These are phyloP conservation scores for Hypomyces perniciosus DNA, from an alignment of 2,329 filamentous ascomycete species.

Conservation along the genomic window DNA sequence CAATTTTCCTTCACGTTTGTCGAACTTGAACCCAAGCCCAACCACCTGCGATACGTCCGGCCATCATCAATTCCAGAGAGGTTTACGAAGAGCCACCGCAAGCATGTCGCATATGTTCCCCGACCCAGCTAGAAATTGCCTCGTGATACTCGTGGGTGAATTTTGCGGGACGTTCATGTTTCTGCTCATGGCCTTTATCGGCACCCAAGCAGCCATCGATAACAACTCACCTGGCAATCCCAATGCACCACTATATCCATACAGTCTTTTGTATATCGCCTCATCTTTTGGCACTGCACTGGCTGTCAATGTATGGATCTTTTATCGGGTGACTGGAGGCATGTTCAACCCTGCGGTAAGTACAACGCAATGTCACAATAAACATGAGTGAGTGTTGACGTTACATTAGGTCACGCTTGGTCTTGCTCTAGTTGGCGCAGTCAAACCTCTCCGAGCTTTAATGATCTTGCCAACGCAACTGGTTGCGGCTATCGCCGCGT, in stretches of 20 bases:
- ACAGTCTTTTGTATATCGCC: conserved; percentile 43
- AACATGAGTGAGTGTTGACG: neutral
- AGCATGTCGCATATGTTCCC: too few species aligned
- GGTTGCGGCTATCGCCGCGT: conserved; percentile 52
- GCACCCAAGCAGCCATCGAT: conserved; percentile 32
- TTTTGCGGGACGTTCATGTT: conserved; percentile 51
- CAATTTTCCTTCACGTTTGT: too few species aligned
- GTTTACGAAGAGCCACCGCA: too few species aligned
- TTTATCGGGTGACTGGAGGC: conserved; percentile 48
- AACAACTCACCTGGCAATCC: conserved; percentile 24
- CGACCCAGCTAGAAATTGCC: too few species aligned
- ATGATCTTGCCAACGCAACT: conserved; percentile 53
- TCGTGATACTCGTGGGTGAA: conserved; percentile 37
- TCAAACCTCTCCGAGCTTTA: conserved; percentile 45
- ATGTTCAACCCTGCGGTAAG: conserved; percentile 47
- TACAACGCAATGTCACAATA: conserved; percentile 4
- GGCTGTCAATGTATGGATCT: conserved; percentile 50
- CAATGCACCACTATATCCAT: conserved; percentile 24
- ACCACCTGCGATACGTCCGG: too few species aligned
- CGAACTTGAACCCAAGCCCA: too few species aligned
- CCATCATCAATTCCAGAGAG: too few species aligned
- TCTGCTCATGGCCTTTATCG: conserved; percentile 39
- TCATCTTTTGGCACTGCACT: conserved; percentile 45
- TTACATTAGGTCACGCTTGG: conserved; percentile 46
- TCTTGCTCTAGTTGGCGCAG: conserved; percentile 52